Base-by-base conservation (phyloP, 116 monocot species). In the Phalaenopsis hybrid region DNA sequence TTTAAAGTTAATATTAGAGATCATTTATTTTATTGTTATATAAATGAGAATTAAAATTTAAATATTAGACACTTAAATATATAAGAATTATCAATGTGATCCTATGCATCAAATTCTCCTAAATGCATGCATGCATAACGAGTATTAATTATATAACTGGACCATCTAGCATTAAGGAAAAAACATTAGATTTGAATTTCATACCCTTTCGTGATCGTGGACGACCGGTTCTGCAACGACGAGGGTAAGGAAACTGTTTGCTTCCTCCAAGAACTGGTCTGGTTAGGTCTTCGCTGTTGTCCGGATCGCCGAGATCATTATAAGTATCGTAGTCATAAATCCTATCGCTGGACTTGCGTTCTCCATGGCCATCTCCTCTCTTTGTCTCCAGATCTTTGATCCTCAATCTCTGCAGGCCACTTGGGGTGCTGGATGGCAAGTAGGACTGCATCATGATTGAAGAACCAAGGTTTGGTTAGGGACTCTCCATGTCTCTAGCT, bases 301-400 rank as follows among this genome's bases (percentile, higher is more conserved):
- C 93, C 12, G 96, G 92, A 72, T 93, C 89, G 48, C 96, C 96
- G 80, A 96, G 67, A 81, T 96, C 93, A 83, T 96, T 92, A 82
- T 96, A 96, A n/a, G 48, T 52, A 28, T 82, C 96, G 57, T 96
- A 93, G 81, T 93, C 93, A 58, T 93, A 96, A 8, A 93, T 86
- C 41, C 80, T 85, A 2, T 96, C 96, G 80, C 82, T 85, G 52
- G 86, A 87, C 87, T 88, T 81, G 44, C 93, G 78, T 81, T 93
- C 81, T 46, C 92, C 96, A 81, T 85, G 85, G 15, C 96, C 96
- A 59, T 93, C 78, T 13, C 96, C 96, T 28, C 90, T 83, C 12
- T 81, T 85, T 23, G 77, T 81, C 16, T 67, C 74, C 61, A 93
- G 52, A 13, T 81, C 89, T 41, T 86, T 85, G 69, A 83, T 44